phyloP scores from a whole-genome alignment of 2,329 filamentous ascomycete genomes.

The Cladobotryum mycophilum region DNA sequence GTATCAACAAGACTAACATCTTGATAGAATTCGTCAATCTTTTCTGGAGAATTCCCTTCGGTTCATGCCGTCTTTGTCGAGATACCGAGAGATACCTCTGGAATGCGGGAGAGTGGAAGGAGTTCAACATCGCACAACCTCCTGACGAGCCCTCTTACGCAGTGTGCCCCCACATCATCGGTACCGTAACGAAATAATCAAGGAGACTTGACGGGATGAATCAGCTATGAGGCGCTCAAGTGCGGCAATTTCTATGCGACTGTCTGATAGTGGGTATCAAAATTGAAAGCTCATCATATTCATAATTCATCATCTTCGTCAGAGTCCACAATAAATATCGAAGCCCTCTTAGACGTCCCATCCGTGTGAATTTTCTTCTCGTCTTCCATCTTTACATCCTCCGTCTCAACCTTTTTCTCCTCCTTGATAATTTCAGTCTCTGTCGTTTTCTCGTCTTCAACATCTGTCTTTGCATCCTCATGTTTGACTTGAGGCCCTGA shows the following conservation, averaged over 20 bases:
- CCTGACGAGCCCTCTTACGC: slow-evolving; percentile 36
- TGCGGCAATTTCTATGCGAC: not conserved
- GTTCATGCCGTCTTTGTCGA: slow-evolving; percentile 46
- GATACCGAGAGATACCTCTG: slow-evolving; percentile 41
- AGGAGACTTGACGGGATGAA: not conserved
- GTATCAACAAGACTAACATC: slow-evolving; percentile 1
- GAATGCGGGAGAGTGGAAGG: slow-evolving; percentile 44
- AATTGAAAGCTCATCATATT: slow-evolving; percentile 6
- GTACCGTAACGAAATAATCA: slow-evolving; percentile 44
- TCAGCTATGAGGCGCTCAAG: too few relatives aligned
- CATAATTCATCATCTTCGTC: slow-evolving; percentile 34
- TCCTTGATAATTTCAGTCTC: slow-evolving; percentile 4
- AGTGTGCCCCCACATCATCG: slow-evolving; percentile 43
- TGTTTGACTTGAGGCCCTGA: not conserved
- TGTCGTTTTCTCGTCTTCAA: slow-evolving; percentile 11
- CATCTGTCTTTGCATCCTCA: slow-evolving; percentile 11
- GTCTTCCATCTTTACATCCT: slow-evolving; percentile 17
- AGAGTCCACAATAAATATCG: slow-evolving; percentile 33
- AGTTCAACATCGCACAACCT: slow-evolving; percentile 40
- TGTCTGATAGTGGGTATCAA: not conserved
- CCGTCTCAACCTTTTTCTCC: slow-evolving; percentile 3
- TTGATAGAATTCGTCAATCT: slow-evolving; percentile 42
- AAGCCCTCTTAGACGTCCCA: slow-evolving; percentile 21
- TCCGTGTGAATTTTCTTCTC: slow-evolving; percentile 17
- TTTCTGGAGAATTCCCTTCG: slow-evolving; percentile 46